Percentiles rank a stretch among this genome's conserved stretches.
Conservation (phyloP, 495 filamentous ascomycete genomes). For the Aspergillus egyptiacus region DNA sequence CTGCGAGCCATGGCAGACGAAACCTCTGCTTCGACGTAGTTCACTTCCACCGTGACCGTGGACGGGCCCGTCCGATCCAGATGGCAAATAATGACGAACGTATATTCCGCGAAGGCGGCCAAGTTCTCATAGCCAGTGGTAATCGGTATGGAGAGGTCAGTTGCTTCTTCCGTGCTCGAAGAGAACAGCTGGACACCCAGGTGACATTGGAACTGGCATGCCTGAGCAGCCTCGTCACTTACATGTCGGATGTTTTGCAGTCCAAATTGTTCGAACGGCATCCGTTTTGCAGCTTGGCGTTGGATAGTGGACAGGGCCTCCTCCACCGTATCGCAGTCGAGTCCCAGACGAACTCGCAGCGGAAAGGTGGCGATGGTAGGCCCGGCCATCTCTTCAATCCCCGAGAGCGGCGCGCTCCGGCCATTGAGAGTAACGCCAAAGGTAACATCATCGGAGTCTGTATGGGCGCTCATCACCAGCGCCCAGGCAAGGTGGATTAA, state of each 20-base stretch:
- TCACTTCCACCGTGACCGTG: too few species aligned
- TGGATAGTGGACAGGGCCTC: neutral
- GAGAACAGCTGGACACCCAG: neutral
- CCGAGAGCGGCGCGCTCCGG: neutral
- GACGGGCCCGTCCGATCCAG: too few species aligned
- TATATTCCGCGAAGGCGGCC: too few species aligned
- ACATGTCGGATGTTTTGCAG: neutral
- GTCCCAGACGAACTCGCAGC: neutral
- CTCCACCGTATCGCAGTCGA: neutral
- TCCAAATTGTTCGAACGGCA: neutral
- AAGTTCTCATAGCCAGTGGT: neutral
- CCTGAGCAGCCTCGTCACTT: neutral
- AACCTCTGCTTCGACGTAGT: too few species aligned
- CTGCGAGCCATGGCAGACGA: too few species aligned
- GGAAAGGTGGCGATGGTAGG: neutral
- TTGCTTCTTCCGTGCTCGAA: neutral
- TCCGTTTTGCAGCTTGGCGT: neutral
- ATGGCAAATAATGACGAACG: too few species aligned
- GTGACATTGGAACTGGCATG: neutral
- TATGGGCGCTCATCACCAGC: neutral
- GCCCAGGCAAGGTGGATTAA: constrained; percentile 50
- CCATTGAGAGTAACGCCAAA: neutral
- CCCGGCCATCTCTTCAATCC: neutral
- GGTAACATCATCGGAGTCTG: neutral
- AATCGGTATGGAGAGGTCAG: neutral